Percentiles rank a stretch among this genome's conserved stretches.
Conservation (phyloP, 768 basidiomycete species). For the Tulasnella calospora region DNA sequence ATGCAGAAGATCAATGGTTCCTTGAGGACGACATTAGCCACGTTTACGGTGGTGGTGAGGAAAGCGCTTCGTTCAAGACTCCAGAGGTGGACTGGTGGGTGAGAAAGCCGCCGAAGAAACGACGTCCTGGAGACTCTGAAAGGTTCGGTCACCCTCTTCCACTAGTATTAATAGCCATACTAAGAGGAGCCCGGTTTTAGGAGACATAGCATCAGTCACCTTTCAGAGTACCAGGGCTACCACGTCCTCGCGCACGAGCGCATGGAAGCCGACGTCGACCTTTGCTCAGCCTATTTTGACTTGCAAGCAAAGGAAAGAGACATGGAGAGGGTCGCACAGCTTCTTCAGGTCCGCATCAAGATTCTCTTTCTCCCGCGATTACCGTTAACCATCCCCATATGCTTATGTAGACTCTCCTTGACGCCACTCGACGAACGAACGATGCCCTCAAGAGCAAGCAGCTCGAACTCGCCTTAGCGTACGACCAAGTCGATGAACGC, state of each 20-base stretch:
- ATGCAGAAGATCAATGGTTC: slow-evolving; percentile 2
- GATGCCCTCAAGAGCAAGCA: neutral
- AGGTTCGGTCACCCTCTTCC: slow-evolving; percentile 9
- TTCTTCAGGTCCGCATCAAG: neutral
- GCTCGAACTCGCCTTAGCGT: slow-evolving; percentile 13
- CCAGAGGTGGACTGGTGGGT: slow-evolving; percentile 22
- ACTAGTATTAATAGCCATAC: slow-evolving; percentile 17
- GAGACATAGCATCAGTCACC: slow-evolving; percentile 64
- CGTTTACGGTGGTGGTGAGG: neutral
- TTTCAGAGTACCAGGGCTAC: slow-evolving; percentile 46
- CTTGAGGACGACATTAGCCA: neutral
- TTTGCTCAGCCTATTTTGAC: slow-evolving; percentile 67
- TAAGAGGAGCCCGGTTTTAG: slow-evolving; percentile 33
- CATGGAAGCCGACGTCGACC: slow-evolving; percentile 74
- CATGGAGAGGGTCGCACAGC: slow-evolving; percentile 8
- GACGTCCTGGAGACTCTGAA: slow-evolving; percentile 18
- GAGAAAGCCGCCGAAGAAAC: slow-evolving; percentile 9
- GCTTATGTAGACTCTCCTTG: slow-evolving; percentile 8
- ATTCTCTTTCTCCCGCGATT: neutral
- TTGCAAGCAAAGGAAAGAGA: slow-evolving; percentile 53
- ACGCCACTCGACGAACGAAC: slow-evolving; percentile 13
- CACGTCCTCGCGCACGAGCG: slow-evolving; percentile 50
- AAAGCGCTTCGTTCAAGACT: neutral
- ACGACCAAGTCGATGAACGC: slow-evolving; percentile 15
- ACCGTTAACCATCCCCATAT: neutral